Base-by-base conservation (phyloP, 2,329 filamentous ascomycete genomes). In the Stemphylium beticola region DNA sequence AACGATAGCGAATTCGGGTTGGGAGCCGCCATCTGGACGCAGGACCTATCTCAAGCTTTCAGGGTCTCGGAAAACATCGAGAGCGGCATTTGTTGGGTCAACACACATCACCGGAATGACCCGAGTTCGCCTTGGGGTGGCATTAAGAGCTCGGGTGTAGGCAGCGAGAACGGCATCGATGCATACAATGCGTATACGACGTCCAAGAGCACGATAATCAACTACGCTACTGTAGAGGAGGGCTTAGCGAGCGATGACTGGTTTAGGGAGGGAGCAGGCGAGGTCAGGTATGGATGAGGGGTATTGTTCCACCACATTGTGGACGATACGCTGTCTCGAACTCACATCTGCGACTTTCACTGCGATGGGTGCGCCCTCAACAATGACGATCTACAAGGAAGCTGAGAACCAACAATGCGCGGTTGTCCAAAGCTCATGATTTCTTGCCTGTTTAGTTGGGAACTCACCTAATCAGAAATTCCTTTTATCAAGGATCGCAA, bases 81-180 rank as follows among this genome's bases (percentile, higher is more conserved):
- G 14, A 77, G 80, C 1, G 80, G 79, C 1, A 82, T 82, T 26
- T 74, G 78, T 26, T 81, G 67, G 77, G 71, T 76, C 14, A 83
- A 80, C 58, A 80, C 76, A 0, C 87, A 91, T 72, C 87, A 91
- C 68, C 81, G 87, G 31, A 91, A 90, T 62, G 88, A 90, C 61
- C 87, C 88, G 0, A 87, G 86, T 61, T 87, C 86, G 54, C 86
- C 88, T 0, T 88, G 88, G 87, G 88, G 88, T 22, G 86, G 87
- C 1, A 78, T 83, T 26, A 85, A 86, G 62, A 78, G 77, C 32
- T 80, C 83, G 1, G 88, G 88, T 1, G 82, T 91, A 0, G 88
- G 88, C 1, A 90, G 87, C 56, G 89, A 92, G 77, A 91, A 91
- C 65, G 88, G 88, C 0, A 62, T 86, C 0, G 88, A 78, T 60